These are phyloP conservation scores for Aspergillus chevalieri DNA, from an alignment of 2,329 filamentous ascomycete species.

Conservation along the genomic window DNA sequence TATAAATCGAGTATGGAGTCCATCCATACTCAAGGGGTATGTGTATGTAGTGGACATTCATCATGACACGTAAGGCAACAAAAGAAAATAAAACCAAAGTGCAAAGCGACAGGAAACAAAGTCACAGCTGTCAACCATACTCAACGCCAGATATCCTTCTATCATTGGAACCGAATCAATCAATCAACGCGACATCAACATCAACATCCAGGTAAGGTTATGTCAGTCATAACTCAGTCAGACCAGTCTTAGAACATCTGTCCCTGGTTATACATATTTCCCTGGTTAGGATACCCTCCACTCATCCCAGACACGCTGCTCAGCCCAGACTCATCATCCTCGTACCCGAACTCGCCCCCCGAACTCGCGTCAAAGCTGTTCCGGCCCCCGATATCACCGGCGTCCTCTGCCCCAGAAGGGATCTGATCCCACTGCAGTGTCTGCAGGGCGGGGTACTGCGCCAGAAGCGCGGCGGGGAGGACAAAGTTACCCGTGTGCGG, in stretches of 20 bases:
- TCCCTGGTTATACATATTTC: slow-evolving; percentile 1
- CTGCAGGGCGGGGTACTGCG: slow-evolving; percentile 90
- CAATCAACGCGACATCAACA: neutral
- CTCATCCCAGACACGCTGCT: slow-evolving; percentile 30
- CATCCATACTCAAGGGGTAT: slow-evolving; percentile 1
- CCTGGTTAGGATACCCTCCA: slow-evolving; percentile 25
- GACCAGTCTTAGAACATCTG: slow-evolving; percentile 17
- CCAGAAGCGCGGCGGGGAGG: slow-evolving; percentile 79
- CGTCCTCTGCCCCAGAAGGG: slow-evolving; percentile 52
- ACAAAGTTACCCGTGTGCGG: slow-evolving; percentile 57
- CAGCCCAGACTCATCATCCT: slow-evolving; percentile 38
- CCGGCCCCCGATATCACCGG: slow-evolving; percentile 58
- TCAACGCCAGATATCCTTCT: neutral
- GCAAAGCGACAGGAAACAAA: neutral
- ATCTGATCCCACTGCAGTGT: slow-evolving; percentile 81
- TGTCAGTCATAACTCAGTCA: slow-evolving; percentile 14
- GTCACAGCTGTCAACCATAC: neutral
- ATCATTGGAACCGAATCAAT: neutral
- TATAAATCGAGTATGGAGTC: slow-evolving; percentile 5
- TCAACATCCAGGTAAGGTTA: neutral
- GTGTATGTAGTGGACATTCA: slow-evolving; percentile 16
- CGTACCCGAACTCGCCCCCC: slow-evolving; percentile 37
- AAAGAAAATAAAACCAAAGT: too few relatives aligned
- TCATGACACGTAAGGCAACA: slow-evolving; percentile 6
- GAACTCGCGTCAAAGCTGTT: slow-evolving; percentile 47